phyloP scores from a whole-genome alignment of 495 filamentous ascomycete genomes.

The Peziza echinospora region DNA sequence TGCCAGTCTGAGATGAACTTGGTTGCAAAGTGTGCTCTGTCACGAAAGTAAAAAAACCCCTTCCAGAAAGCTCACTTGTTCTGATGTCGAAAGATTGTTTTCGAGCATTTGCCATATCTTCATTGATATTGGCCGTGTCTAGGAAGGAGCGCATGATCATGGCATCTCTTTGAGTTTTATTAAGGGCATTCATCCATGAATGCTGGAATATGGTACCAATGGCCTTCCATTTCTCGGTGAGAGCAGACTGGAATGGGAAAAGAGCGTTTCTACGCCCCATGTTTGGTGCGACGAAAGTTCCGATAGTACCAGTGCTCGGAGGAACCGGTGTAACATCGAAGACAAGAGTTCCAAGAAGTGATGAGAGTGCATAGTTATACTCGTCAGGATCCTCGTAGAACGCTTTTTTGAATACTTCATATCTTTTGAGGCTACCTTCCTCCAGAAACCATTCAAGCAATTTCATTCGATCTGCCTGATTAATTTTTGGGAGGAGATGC shows the following conservation, averaged over 20 bases:
- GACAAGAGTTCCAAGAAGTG: not conserved
- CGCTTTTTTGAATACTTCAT: not conserved
- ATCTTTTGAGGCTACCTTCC: not conserved
- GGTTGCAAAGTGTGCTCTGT: not conserved
- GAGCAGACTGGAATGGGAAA: not conserved
- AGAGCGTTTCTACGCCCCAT: not conserved
- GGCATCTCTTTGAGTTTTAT: constrained; percentile 1
- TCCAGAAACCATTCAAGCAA: not conserved
- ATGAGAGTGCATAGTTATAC: not conserved
- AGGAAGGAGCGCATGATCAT: constrained; percentile 1
- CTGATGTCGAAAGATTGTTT: constrained; percentile 3
- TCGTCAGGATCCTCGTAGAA: constrained; percentile 4
- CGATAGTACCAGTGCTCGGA: not conserved
- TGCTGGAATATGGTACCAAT: not conserved
- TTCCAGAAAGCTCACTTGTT: not conserved
- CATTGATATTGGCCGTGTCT: not conserved
- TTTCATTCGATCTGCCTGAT: not conserved
- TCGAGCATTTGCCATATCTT: not conserved
- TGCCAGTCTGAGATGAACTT: not conserved
- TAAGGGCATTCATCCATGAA: constrained; percentile 1
- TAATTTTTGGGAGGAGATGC: not conserved
- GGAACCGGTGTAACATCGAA: not conserved
- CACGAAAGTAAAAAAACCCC: constrained; percentile 1
- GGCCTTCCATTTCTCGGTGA: constrained; percentile 1
- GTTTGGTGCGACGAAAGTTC: not conserved